Evolutionary conservation across 495 filamentous ascomycete species (phyloP), one percentile per base, ranked within the genome.

Genomic region (Articulospora tetracladia): DNA sequence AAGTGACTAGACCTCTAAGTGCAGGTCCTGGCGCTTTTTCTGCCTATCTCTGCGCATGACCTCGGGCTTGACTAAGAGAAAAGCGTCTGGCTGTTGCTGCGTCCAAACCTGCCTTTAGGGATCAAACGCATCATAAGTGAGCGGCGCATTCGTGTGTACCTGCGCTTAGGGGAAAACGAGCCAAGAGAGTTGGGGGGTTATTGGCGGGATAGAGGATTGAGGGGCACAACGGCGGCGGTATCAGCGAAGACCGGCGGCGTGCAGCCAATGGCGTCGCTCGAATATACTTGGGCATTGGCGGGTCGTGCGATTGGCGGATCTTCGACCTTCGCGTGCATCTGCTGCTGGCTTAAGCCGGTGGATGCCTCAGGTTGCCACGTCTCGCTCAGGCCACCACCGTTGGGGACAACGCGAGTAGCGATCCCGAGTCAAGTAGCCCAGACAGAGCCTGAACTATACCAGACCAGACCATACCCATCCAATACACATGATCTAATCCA

Each of bases 1-100:
- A 6, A 26, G 1, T 6, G n/a, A 61, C 78, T 82, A 82, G 76
- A 78, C 83, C 81, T 75, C 80, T 84, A 87, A 88, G 83, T 85
- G 84, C 85, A 88, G 76, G 81, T 86, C 66, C 72, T 80, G 68
- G 75, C 80, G 68, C 66, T 23, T 49, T 20, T 8, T 19, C 11
- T 12, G 39, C 4, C 30, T 58, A 58, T 62, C 51, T 52, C 54
- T 54, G 27, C 64, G 57, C 53, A 54, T 63, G 64, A 66, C 59
- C 51, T 27, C 20, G 28, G 41, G 51, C 15, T 62, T 69, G 58
- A 62, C 65, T 62, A 54, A 62, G 46, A 53, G 47, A 59, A 56
- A 47, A 47, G 28, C 12, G 20, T 27, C 32, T 51, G 32, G 15
- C 49, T 19, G 28, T 17, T 50, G 13, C 11, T 53, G 11, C 62